Conservation (phyloP, 495 filamentous ascomycete genomes). For the Daldinia caldariorum region DNA sequence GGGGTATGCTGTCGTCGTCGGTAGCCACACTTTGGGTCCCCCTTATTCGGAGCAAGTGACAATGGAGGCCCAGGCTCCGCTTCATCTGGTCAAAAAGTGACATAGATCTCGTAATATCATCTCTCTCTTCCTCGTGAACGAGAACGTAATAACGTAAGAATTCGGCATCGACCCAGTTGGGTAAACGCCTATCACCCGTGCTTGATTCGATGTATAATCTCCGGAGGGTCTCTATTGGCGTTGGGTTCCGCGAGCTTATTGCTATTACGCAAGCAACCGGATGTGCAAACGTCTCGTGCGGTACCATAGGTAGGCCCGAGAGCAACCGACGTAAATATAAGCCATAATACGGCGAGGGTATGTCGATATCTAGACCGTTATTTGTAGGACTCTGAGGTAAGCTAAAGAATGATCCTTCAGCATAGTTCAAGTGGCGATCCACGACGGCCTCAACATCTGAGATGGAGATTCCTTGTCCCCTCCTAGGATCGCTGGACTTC, state of each 20-base stretch:
- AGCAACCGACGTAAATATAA: conserved; percentile 84
- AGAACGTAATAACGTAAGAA: conserved; percentile 95
- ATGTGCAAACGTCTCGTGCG: conserved; percentile 93
- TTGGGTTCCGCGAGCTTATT: conserved; percentile 84
- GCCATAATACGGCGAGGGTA: conserved; percentile 73
- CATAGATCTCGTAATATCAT: conserved; percentile 89
- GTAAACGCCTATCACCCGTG: conserved; percentile 71
- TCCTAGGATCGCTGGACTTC: conserved; percentile 32
- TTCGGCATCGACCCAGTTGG: conserved; percentile 85
- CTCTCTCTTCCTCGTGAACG: conserved; percentile 94
- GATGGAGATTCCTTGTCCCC: conserved; percentile 35
- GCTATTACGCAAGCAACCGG: conserved; percentile 96
- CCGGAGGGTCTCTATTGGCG: conserved; percentile 84
- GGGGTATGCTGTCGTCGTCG: conserved; percentile 87
- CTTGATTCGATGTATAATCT: conserved; percentile 82
- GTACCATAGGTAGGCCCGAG: conserved; percentile 75
- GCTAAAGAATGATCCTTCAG: conserved; percentile 59
- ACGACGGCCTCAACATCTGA: conserved; percentile 62
- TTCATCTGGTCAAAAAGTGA: conserved; percentile 97
- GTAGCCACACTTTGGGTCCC: conserved; percentile 86
- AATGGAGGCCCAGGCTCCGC: conserved; percentile 92
- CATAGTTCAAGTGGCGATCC: conserved; percentile 61
- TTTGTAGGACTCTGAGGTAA: conserved; percentile 52
- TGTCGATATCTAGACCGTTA: conserved; percentile 51
- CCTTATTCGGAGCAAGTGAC: conserved; percentile 86